phyloP scores from a whole-genome alignment of 1,139 yeast genomes.

The Yamadazyma blattariae region DNA sequence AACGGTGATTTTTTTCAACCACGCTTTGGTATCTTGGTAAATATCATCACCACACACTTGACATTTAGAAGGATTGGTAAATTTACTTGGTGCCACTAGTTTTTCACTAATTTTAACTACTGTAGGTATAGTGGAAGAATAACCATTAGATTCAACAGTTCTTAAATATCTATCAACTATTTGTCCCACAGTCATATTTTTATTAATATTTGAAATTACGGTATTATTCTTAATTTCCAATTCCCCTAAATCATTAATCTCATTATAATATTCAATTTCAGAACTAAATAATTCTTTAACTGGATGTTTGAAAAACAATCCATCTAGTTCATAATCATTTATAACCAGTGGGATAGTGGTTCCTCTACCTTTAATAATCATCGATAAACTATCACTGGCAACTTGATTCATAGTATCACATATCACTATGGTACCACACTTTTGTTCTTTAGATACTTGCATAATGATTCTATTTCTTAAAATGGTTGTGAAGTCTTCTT shows the following conservation, averaged over 20 bases:
- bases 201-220: conserved; percentile 40
- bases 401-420: conserved; percentile 82
- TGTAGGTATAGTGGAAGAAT: conserved; percentile 90
- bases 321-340: conserved; percentile 39
- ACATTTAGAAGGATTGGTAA: conserved; percentile 30
- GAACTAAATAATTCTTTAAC: conserved; percentile 67
- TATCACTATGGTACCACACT: conserved; percentile 57
- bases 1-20: conserved; percentile 78
- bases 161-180: conserved; percentile 72
- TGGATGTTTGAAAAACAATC: conserved; percentile 58
- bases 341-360: conserved; percentile 54
- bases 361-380: conserved; percentile 92
- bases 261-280: conserved; percentile 58
- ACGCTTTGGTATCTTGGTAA: conserved; percentile 55
- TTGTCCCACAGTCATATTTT: conserved; percentile 77
- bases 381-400: conserved; percentile 74
- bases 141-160: conserved; percentile 68
- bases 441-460: conserved; percentile 42
- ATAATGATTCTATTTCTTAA: conserved; percentile 49
- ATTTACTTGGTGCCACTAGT: conserved; percentile 52
- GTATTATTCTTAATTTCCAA: conserved; percentile 12
- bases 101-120: conserved; percentile 90
- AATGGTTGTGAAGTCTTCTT: conserved; percentile 56
- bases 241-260: conserved; percentile 27
- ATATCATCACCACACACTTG: conserved; percentile 50